Conservation (phyloP, 2,329 filamentous ascomycete genomes). For the Neofusicoccum ribis region DNA sequence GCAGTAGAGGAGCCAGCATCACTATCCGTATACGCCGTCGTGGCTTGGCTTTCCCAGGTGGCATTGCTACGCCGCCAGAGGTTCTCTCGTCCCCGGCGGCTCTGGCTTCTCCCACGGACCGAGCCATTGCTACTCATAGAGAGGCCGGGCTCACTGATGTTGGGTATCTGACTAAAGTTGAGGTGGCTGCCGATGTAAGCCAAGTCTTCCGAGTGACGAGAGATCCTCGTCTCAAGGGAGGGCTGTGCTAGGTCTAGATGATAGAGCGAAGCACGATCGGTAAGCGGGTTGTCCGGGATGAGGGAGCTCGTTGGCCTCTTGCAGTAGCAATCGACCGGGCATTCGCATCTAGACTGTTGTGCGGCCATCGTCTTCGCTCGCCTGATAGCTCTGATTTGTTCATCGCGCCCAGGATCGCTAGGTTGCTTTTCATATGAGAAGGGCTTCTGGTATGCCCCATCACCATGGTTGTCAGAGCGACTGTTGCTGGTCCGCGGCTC, state of each 20-base stretch:
- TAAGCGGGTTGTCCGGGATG: conserved; percentile 1
- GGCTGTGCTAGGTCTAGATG: conserved; percentile 16
- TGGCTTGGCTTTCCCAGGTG: background rate
- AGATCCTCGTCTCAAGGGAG: background rate
- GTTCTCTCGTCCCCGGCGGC: background rate
- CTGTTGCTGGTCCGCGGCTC: background rate
- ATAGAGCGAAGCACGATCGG: conserved; percentile 8
- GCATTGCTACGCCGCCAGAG: background rate
- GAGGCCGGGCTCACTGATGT: background rate
- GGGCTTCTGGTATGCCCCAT: background rate
- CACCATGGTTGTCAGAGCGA: background rate
- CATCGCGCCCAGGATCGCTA: background rate
- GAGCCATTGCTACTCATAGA: conserved; percentile 3
- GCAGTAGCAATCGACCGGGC: conserved; percentile 5
- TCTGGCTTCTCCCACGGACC: conserved; percentile 1
- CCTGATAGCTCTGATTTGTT: background rate
- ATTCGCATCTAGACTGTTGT: background rate
- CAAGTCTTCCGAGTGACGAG: conserved; percentile 4
- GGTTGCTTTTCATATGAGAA: background rate
- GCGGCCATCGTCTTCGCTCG: background rate
- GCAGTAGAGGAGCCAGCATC: conserved; percentile 4
- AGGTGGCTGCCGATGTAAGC: conserved; percentile 5
- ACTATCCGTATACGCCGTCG: conserved; percentile 11
- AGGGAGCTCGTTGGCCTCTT: conserved; percentile 16
- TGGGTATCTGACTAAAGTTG: background rate